These are phyloP conservation scores for Biscogniauxia marginata DNA, from an alignment of 2,329 filamentous ascomycete species.

Conservation along the genomic window DNA sequence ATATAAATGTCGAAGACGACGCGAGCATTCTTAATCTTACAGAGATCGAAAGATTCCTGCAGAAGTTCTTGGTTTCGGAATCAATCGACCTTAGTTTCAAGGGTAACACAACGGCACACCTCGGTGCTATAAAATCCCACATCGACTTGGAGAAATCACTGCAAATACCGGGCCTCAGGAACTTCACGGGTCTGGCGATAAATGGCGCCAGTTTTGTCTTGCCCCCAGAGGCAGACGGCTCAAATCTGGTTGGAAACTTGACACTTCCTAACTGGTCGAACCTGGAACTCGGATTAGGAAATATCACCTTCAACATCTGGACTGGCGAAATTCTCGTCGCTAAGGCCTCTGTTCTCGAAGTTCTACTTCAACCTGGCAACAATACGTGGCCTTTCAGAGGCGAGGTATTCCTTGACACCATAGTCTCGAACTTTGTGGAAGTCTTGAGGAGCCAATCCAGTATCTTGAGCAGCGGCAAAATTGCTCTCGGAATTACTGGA, in stretches of 20 bases:
- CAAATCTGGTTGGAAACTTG: conserved; percentile 20
- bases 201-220: conserved; percentile 9
- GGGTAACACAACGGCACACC: conserved; percentile 29
- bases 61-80: conserved; percentile 3
- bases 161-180: conserved; percentile 17
- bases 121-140: conserved; percentile 33
- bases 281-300: conserved; percentile 22
- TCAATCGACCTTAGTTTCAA: conserved; percentile 7
- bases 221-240: conserved; percentile 18
- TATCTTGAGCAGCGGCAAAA: conserved; percentile 22
- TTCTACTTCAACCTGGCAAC: conserved; percentile 30
- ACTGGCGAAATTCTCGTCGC: conserved; percentile 25
- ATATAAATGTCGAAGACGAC: conserved; percentile 12
- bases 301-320: conserved; percentile 32
- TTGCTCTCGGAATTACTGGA: conserved; percentile 25
- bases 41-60: conserved; percentile 13
- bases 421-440: conserved; percentile 20
- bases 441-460: conserved; percentile 23
- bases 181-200: conserved; percentile 17
- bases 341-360: conserved; percentile 21
- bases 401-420: conserved; percentile 20
- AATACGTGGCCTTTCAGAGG: conserved; percentile 27
- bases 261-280: conserved; percentile 19
- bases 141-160: conserved; percentile 34
- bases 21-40: conserved; percentile 11